Conservation (phyloP, 768 basidiomycete genomes). For the Calocera viscosa region DNA sequence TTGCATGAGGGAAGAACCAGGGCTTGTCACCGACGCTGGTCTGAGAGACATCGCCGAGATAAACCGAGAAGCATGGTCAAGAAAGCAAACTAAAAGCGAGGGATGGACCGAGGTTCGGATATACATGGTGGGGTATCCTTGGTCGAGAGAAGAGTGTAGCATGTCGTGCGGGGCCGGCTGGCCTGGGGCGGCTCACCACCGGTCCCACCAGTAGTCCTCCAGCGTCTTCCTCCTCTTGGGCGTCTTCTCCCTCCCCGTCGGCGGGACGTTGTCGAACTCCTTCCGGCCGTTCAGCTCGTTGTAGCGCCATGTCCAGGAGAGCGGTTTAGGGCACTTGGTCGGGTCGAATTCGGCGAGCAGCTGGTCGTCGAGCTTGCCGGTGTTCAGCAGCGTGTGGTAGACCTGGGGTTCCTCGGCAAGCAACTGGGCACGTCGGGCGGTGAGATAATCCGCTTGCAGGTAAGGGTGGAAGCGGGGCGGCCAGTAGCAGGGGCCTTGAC, state of each 20-base stretch:
- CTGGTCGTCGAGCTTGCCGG: background rate
- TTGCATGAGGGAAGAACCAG: too few relatives aligned
- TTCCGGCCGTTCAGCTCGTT: background rate
- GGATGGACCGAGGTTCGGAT: background rate
- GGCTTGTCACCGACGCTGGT: too few relatives aligned
- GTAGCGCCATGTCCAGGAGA: background rate
- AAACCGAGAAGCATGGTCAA: background rate
- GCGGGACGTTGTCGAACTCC: conserved; percentile 1
- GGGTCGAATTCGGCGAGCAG: background rate
- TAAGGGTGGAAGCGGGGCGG: background rate
- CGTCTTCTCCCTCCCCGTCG: conserved; percentile 6
- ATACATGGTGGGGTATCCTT: background rate
- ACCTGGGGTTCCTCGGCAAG: background rate
- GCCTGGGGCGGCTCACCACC: background rate
- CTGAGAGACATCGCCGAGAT: too few relatives aligned
- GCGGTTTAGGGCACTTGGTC: background rate
- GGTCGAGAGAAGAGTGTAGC: too few relatives aligned
- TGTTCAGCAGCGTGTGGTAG: background rate
- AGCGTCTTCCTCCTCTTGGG: conserved; percentile 1
- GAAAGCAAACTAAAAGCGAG: background rate
- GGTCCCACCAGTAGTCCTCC: conserved; percentile 4
- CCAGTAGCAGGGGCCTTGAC: conserved; percentile 3
- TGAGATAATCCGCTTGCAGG: conserved; percentile 2
- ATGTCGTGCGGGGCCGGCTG: too few relatives aligned
- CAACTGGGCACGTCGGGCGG: background rate